phyloP scores from a whole-genome alignment of 306 rosid genomes.

The Acacia melanoxylon region DNA sequence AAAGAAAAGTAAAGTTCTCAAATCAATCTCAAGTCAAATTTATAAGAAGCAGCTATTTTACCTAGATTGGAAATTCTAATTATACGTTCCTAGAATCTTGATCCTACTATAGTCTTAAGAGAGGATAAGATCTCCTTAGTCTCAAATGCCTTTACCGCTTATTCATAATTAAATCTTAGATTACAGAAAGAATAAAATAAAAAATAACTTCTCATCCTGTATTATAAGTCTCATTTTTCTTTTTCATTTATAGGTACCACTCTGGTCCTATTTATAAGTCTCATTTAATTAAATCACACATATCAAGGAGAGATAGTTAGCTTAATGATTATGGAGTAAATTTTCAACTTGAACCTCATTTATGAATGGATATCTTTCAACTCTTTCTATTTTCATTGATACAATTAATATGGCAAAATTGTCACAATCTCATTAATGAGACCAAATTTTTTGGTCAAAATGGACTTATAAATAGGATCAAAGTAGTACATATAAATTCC shows the following conservation, averaged over 20 bases:
- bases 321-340: too few relatives aligned
- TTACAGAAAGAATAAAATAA: not conserved
- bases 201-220: not conserved
- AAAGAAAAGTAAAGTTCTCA: not conserved
- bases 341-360: too few relatives aligned
- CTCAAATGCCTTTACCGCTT: not conserved
- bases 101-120: not conserved
- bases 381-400: too few relatives aligned
- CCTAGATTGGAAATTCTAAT: not conserved
- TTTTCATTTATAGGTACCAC: not conserved
- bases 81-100: not conserved
- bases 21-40: not conserved
- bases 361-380: too few relatives aligned
- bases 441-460: too few relatives aligned
- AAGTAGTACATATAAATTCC: not conserved
- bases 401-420: too few relatives aligned
- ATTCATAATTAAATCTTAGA: not conserved
- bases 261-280: too few relatives aligned
- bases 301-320: too few relatives aligned
- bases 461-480: too few relatives aligned
- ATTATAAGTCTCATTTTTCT: not conserved
- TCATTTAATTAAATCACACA: too few relatives aligned
- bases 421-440: too few relatives aligned
- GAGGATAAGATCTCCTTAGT: not conserved
- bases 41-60: not conserved